A percentile compares a stretch with the other conserved stretches of the same genome.
phyloP scores from a whole-genome alignment of 768 basidiomycete species.

The Xerocomellus chrysenteron region DNA sequence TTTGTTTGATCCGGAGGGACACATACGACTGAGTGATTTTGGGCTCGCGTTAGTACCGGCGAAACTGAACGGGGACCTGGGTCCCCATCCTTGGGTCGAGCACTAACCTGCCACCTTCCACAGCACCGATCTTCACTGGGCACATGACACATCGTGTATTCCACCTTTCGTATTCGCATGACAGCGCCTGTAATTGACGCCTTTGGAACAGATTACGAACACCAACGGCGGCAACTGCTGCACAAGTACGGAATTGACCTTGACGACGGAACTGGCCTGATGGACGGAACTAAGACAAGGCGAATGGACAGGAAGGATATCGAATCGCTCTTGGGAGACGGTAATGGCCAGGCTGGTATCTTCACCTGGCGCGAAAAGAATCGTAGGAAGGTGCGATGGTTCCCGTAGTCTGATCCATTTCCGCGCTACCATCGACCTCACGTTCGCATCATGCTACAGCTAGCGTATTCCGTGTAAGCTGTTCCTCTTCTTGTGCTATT shows the following conservation, averaged over 20 bases:
- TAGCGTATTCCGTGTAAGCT: conserved; percentile 86
- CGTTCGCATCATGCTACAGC: conserved; percentile 41
- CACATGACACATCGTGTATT: conserved; percentile 89
- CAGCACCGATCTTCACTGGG: conserved; percentile 94
- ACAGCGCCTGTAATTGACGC: conserved; percentile 14
- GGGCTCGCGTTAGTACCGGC: conserved; percentile 79
- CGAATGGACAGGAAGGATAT: conserved; percentile 81
- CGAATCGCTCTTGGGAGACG: conserved; percentile 81
- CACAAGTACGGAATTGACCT: conserved; percentile 95
- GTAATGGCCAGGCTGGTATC: conserved; percentile 75
- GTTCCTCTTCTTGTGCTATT: conserved; percentile 17
- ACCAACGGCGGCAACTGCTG: conserved; percentile 83
- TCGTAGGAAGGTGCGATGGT: conserved; percentile 69
- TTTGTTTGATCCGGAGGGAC: conserved; percentile 89
- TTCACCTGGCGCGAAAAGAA: conserved; percentile 97
- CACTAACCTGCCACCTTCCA: conserved; percentile 23
- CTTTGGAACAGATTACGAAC: conserved; percentile 75
- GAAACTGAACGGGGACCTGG: conserved; percentile 25
- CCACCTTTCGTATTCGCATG: conserved; percentile 4
- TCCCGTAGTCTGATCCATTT: conserved; percentile 32
- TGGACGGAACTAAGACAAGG: conserved; percentile 71
- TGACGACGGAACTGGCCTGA: conserved; percentile 66
- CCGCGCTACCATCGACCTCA: conserved; percentile 24
- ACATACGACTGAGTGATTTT: conserved; percentile 94
- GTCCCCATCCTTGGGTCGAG: conserved; percentile 9